Base-by-base conservation (phyloP, 2,329 filamentous ascomycete species). In the Cladosporium halotolerans region DNA sequence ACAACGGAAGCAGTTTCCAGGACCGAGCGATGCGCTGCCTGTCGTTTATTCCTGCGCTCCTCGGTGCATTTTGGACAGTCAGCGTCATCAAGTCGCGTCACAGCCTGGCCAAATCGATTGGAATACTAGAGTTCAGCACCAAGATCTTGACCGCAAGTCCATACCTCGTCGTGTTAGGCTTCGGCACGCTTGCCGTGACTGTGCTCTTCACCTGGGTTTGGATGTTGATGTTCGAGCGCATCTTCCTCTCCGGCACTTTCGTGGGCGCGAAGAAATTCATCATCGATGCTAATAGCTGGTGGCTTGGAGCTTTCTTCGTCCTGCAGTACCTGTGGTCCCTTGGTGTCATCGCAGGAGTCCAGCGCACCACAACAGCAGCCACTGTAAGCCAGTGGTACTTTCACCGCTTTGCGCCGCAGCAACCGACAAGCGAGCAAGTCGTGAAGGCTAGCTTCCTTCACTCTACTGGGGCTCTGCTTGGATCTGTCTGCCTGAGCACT, bases 311-410 rank as follows among this genome's bases (percentile, higher is more conserved):
- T 19, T 95, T 85, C 68, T 99, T 96, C 72, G 82, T 96, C 60
- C 74, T 97, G 55, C 86, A 96, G 75, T 97, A 96, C 70, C 84
- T 97, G 61, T 99, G 93, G 93, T 93, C 90, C 0, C 76, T 96
- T 40, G 87, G 88, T 2, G 82, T 97, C 54, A 84, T 95, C 66
- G 86, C 89, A 54, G 90, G 89, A 14, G 81, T 97, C 18, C 92
- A 99, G 69, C 85, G 93, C 55, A 85, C 89, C 18, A 93, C 91
- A 13, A 96, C 92, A 11, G 92, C 90, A 19, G 93, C 93, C 9
- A 96, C 92, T 0, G 92, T 97, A 19, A 95, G 89, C 39, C 93
- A 99, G 70, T 99, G 93, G 93, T 99, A 99, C 72, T 99, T 97
- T 70, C 92, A 97, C 70, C 89, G 93, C 58, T 87, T 95, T 62